Evolutionary conservation across 768 basidiomycete genomes (phyloP).

Genomic region (Termitomyces sp.): DNA sequence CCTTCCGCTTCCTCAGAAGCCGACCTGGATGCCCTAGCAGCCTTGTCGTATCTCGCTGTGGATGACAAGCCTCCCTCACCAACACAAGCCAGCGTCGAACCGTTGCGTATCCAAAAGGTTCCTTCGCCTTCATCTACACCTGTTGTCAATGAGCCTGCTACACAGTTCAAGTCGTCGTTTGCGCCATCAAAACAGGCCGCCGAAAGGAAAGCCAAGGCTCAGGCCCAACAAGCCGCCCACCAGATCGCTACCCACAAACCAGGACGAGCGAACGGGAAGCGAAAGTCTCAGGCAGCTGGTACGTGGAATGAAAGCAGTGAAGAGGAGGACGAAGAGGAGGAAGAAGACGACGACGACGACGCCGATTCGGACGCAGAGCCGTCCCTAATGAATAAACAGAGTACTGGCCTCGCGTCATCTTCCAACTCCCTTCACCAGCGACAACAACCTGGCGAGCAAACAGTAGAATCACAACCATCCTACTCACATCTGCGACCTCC

Average conservation of each 20-base stretch:
- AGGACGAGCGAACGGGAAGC: constrained; percentile 64
- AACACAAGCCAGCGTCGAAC: constrained; percentile 27
- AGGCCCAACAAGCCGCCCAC: constrained; percentile 80
- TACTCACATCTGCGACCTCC: constrained; percentile 53
- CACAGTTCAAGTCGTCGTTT: constrained; percentile 80
- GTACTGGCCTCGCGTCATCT: constrained; percentile 18
- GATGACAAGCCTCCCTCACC: constrained; percentile 30
- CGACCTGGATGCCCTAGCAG: constrained; percentile 72
- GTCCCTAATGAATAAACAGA: constrained; percentile 23
- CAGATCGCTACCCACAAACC: constrained; percentile 76
- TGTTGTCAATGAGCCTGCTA: constrained; percentile 12
- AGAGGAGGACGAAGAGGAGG: constrained; percentile 85
- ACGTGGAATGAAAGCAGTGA: constrained; percentile 74
- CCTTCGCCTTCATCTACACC: constrained; percentile 22
- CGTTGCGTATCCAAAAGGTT: constrained; percentile 29
- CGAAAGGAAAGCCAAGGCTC: constrained; percentile 78
- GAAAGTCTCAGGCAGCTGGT: constrained; percentile 53
- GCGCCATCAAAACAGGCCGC: constrained; percentile 80
- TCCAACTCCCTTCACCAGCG: constrained; percentile 25
- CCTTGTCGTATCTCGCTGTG: constrained; percentile 68
- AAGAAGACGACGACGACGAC: constrained; percentile 69
- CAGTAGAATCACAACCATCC: constrained; percentile 19
- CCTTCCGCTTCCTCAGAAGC: constrained; percentile 33
- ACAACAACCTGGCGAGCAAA: constrained; percentile 22
- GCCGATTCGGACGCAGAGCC: constrained; percentile 59